Evolutionary conservation across 106 monocot genomes (phyloP).

Genomic region (Ottelia alismoides): DNA sequence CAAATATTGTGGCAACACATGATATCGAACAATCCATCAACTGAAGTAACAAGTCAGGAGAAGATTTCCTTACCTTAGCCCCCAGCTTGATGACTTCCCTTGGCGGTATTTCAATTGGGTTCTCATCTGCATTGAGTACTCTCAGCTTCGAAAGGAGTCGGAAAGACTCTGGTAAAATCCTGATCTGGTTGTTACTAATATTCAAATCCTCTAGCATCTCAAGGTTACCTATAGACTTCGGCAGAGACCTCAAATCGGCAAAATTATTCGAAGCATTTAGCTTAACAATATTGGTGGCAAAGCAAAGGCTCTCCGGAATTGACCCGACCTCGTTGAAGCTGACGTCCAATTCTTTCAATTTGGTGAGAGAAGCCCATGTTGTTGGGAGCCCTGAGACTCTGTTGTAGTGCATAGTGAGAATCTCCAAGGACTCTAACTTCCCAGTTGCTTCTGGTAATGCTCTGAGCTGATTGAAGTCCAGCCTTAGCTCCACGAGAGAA

Average conservation of each 20-base stretch:
- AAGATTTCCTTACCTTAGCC: slow-evolving; percentile 51
- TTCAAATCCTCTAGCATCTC: slow-evolving; percentile 92
- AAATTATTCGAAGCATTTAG: slow-evolving; percentile 74
- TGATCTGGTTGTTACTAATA: slow-evolving; percentile 89
- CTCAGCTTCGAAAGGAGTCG: slow-evolving; percentile 53
- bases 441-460: slow-evolving; percentile 90
- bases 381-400: slow-evolving; percentile 74
- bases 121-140: slow-evolving; percentile 65
- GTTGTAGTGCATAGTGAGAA: slow-evolving; percentile 78
- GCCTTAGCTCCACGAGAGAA: slow-evolving; percentile 52
- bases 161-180: slow-evolving; percentile 68
- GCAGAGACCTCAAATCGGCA: slow-evolving; percentile 68
- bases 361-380: slow-evolving; percentile 58
- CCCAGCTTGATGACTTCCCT: slow-evolving; percentile 71
- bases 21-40: too few species aligned
- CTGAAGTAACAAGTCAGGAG: not conserved
- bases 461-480: slow-evolving; percentile 87
- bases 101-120: slow-evolving; percentile 83
- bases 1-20: too few species aligned
- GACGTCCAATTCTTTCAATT: slow-evolving; percentile 65
- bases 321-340: slow-evolving; percentile 89
- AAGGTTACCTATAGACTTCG: slow-evolving; percentile 79
- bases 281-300: slow-evolving; percentile 62
- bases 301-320: slow-evolving; percentile 74
- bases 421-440: slow-evolving; percentile 60